These are phyloP conservation scores for Medicago truncatula DNA, from an alignment of 306 rosid genomes.

Conservation along the genomic window DNA sequence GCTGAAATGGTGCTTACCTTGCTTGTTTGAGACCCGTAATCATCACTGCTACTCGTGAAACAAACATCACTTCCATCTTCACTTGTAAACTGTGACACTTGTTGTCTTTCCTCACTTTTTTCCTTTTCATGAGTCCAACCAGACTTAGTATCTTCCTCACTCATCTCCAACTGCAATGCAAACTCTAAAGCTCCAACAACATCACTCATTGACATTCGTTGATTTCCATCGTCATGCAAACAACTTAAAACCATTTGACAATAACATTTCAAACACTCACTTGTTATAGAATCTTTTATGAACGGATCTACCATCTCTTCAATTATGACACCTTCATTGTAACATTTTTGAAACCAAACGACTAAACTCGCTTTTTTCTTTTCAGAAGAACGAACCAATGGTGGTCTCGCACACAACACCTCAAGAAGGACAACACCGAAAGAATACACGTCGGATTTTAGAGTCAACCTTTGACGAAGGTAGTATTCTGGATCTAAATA, in stretches of 20 bases:
- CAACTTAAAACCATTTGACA: not conserved
- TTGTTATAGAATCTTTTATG: not conserved
- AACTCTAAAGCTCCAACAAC: slow-evolving; percentile 45
- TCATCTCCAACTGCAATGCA: slow-evolving; percentile 42
- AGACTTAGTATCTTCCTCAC: slow-evolving; percentile 8
- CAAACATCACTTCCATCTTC: not conserved
- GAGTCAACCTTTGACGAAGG: not conserved
- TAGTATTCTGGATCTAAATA: not conserved
- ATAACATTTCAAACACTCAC: not conserved
- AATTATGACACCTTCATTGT: not conserved
- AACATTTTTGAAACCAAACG: slow-evolving; percentile 36
- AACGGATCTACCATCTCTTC: not conserved
- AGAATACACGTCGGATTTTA: not conserved
- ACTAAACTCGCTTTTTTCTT: not conserved
- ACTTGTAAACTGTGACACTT: not conserved
- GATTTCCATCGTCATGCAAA: slow-evolving; percentile 40
- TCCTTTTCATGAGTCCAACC: not conserved
- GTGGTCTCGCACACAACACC: not conserved
- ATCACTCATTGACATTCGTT: slow-evolving; percentile 56
- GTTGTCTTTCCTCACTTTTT: not conserved
- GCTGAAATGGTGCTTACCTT: not conserved
- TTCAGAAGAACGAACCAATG: not conserved
- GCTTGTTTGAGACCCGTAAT: not conserved
- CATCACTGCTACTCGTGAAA: slow-evolving; percentile 27
- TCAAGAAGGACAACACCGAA: not conserved